Conservation (phyloP, 768 basidiomycete species). For the Pleurotus platypus region DNA sequence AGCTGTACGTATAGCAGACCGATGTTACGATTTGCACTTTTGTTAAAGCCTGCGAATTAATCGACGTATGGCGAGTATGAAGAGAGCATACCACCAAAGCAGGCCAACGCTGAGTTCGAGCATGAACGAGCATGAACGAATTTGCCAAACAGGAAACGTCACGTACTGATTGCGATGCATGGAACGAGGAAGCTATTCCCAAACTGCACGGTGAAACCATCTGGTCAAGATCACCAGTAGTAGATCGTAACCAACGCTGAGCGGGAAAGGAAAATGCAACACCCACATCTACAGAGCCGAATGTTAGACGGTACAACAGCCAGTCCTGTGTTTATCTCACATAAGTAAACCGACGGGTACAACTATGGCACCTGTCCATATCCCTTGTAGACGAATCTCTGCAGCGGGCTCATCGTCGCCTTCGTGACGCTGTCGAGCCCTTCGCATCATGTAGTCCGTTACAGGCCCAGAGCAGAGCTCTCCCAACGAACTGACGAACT, state of each 20-base stretch:
- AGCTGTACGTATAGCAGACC: slow-evolving; percentile 35
- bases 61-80: background rate
- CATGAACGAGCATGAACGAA: background rate
- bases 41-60: background rate
- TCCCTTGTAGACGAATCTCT: slow-evolving; percentile 33
- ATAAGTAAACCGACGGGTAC: slow-evolving; percentile 31
- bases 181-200: slow-evolving; percentile 30
- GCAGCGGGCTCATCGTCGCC: slow-evolving; percentile 20
- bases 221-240: slow-evolving; percentile 9
- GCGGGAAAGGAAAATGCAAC: no score
- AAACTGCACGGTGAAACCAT: slow-evolving; percentile 31
- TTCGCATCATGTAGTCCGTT: slow-evolving; percentile 32
- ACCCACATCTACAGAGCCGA: no score
- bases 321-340: slow-evolving; percentile 15
- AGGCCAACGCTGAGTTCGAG: slow-evolving; percentile 24
- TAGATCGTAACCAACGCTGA: no score
- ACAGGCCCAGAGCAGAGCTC: slow-evolving; percentile 33
- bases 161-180: slow-evolving; percentile 34
- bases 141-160: background rate
- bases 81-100: slow-evolving; percentile 28
- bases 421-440: slow-evolving; percentile 22
- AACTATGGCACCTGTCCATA: slow-evolving; percentile 33
- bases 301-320: no score
- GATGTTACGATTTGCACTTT: slow-evolving; percentile 34
- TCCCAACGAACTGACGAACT: slow-evolving; percentile 20